Evolutionary conservation across 305 asterid genomes (phyloP).

Genomic region (Fraxinus velutina): DNA sequence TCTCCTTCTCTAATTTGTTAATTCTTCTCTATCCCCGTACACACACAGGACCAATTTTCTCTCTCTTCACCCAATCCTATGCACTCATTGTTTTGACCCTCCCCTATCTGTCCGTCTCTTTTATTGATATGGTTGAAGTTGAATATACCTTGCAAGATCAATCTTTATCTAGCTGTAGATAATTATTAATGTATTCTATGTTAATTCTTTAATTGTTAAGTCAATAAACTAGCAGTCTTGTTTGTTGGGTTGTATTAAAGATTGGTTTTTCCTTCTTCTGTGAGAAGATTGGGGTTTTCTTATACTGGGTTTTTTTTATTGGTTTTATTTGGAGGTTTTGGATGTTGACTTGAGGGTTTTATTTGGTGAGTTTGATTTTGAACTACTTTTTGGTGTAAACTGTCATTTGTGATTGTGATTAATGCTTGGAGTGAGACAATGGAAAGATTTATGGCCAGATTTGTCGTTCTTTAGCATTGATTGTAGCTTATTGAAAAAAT

Average conservation of each 20-base stretch:
- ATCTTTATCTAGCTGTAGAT: conserved; percentile 20
- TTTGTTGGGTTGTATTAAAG: conserved; percentile 25
- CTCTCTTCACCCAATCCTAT: conserved; percentile 33
- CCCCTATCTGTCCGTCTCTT: conserved; percentile 1
- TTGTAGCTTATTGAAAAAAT: conserved; percentile 30
- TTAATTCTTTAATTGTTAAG: conserved; percentile 5
- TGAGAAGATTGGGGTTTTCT: conserved; percentile 20
- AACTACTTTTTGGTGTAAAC: conserved; percentile 20
- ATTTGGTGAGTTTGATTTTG: conserved; percentile 27
- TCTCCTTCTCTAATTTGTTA: background rate
- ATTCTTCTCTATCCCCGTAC: conserved; percentile 5
- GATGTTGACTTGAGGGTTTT: conserved; percentile 41
- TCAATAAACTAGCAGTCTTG: conserved; percentile 28
- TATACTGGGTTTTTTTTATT: conserved; percentile 14
- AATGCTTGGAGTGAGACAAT: conserved; percentile 53
- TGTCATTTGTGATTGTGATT: conserved; percentile 36
- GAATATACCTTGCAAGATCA: conserved; percentile 15
- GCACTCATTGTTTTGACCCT: conserved; percentile 30
- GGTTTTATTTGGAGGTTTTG: conserved; percentile 31
- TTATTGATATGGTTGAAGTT: background rate
- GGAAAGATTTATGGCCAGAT: conserved; percentile 47
- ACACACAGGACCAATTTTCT: conserved; percentile 12
- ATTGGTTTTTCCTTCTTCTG: conserved; percentile 32
- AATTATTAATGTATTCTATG: background rate
- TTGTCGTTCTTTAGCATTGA: conserved; percentile 50